Conservation (phyloP, 73 alveolate genomes). For the Stentor roeselii region DNA sequence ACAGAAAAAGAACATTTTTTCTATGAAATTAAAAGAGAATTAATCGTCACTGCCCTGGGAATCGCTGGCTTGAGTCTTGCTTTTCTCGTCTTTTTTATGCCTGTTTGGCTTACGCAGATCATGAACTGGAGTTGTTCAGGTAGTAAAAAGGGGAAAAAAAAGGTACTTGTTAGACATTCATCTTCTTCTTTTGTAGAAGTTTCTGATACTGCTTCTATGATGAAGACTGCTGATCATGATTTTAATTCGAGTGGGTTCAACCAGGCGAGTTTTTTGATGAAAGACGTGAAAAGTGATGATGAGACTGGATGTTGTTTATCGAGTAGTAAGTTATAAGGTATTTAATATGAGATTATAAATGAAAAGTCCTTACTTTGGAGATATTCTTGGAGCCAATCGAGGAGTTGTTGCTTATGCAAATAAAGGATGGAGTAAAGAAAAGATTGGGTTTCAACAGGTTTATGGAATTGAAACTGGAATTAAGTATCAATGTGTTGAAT, state of each 20-base stretch:
- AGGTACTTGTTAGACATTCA: background rate
- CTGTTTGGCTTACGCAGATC: background rate
- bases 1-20: background rate
- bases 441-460: background rate
- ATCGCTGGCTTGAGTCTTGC: background rate
- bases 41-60: background rate
- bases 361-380: background rate
- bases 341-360: too few relatives aligned
- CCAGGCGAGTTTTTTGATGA: too few relatives aligned
- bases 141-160: too few relatives aligned
- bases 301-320: too few relatives aligned
- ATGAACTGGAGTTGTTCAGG: background rate
- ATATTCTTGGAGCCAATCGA: background rate
- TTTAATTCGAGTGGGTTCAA: background rate
- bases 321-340: too few relatives aligned
- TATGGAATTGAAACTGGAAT: background rate
- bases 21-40: background rate
- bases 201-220: background rate
- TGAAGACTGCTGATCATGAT: background rate
- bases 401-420: background rate
- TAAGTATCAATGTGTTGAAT: background rate
- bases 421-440: background rate
- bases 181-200: background rate
- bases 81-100: background rate
- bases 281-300: too few relatives aligned